Base-by-base conservation (phyloP, 2,329 filamentous ascomycete genomes). In the Polytolypa hystricis region DNA sequence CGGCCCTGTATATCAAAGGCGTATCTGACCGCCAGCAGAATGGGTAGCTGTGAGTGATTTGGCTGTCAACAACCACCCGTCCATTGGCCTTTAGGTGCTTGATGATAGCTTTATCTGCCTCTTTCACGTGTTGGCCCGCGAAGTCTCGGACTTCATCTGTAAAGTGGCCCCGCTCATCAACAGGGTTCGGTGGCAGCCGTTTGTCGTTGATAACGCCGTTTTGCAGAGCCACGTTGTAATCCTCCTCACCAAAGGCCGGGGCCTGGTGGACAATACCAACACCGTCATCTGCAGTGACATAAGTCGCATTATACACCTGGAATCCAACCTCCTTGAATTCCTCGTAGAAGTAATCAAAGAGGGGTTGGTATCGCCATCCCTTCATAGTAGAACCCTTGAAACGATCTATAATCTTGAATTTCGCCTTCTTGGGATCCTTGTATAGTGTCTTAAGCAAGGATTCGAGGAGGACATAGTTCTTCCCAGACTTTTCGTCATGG, bases 1-100 rank as follows among this genome's bases (percentile, higher is more conserved):
- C 85, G 17, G 89, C 85, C 46, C 83, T 77, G 62, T 93, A 91
- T 50, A 96, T 94, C 43, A 96, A 71, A 19, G 86, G 89, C 0
- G 84, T 95, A 55, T 95, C 89, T n/a, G 86, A 94, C 42, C 89
- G 77, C 65, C 83, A 86, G 60, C 89, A 95, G 74, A 89, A 89
- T 14, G 85, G 86, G 58, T 94, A 93, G 50, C 84, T 89, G 66
- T 96, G 89, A 54, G 74, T 84, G 43, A 94, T 73, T 60, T 93
- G 84, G 33, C 83, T 84, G 46, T 94, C 86, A 19, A 86, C 81
- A 23, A 94, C 71, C 35, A 95, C 57, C 37, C 85, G 77, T 10
- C 82, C 84, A 14, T 71, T 74, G 16, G 71, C 71, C 61, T 91
- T 93, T 20, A 96, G 67, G 50, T 87, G 66, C 63, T 93, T 93